Evolutionary conservation across 2,329 filamentous ascomycete genomes (phyloP).

Genomic region (Sarocladium strictum): DNA sequence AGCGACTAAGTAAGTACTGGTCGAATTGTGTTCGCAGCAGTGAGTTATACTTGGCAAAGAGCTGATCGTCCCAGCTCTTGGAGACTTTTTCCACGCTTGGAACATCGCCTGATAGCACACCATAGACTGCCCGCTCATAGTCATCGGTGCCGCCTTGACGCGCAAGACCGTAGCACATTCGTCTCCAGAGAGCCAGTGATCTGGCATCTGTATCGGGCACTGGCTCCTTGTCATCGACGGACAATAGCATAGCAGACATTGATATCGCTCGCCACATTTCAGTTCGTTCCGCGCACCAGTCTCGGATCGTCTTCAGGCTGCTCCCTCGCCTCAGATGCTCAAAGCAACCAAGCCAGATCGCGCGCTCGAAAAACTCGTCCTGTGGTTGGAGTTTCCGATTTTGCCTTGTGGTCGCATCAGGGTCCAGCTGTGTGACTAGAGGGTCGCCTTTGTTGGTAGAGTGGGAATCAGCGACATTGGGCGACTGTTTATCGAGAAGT

Average conservation of each 20-base stretch:
- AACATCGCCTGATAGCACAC: constrained; percentile 80
- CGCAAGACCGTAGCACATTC: constrained; percentile 68
- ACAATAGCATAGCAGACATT: constrained; percentile 66
- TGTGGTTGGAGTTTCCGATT: constrained; percentile 68
- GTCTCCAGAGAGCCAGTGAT: constrained; percentile 63
- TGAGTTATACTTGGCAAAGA: constrained; percentile 87
- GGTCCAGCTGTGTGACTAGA: constrained; percentile 83
- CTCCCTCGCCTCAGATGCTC: constrained; percentile 86
- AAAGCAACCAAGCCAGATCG: constrained; percentile 91
- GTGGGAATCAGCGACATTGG: constrained; percentile 49
- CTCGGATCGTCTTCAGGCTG: constrained; percentile 64
- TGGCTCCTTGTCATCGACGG: constrained; percentile 37
- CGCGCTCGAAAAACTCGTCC: constrained; percentile 83
- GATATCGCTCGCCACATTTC: constrained; percentile 87
- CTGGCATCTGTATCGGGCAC: constrained; percentile 28
- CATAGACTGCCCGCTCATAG: constrained; percentile 87
- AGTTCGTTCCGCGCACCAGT: constrained; percentile 80
- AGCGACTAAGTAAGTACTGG: constrained; percentile 54
- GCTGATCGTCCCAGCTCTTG: constrained; percentile 74
- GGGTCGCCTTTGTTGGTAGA: constrained; percentile 55
- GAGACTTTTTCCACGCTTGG: constrained; percentile 71
- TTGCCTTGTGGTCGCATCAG: constrained; percentile 81
- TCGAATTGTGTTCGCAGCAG: constrained; percentile 76
- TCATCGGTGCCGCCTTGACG: constrained; percentile 64
- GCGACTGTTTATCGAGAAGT: constrained; percentile 56